Base-by-base conservation (phyloP, 2,329 filamentous ascomycete genomes). In the Xylariomycetidae sp. region DNA sequence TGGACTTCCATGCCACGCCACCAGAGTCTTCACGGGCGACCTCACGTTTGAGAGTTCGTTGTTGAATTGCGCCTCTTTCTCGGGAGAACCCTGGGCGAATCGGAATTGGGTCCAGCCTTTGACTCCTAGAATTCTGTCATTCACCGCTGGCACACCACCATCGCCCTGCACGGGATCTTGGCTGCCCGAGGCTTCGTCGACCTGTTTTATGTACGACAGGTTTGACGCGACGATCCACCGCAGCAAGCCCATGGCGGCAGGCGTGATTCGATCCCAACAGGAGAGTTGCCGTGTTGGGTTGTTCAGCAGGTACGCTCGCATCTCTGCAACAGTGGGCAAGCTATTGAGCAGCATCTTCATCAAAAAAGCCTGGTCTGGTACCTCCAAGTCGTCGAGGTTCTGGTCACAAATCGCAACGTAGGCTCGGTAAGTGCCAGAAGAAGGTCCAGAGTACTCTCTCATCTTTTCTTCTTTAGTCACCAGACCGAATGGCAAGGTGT, bases 161-260 rank as follows among this genome's bases (percentile, higher is more conserved):
- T n/a, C n/a, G n/a, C n/a, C n/a, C n/a, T n/a, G n/a, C n/a, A n/a
- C n/a, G n/a, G n/a, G n/a, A n/a, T n/a, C n/a, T n/a, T n/a, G n/a
- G n/a, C n/a, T n/a, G n/a, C n/a, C n/a, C n/a, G 49, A 39, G 14
- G 35, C 54, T 25, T 60, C 59, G 26, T 81, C 76, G 12, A 92
- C 79, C 46, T 90, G 79, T 28, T 90, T 69, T 39, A 95, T 92
- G 47, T 82, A 89, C 1, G 89, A 90, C 28, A 86, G 72, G 49
- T 95, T 95, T 0, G 88, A 94, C 1, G 88, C 85, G 37, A 95
- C 76, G 40, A 95, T 85, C 89, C 89, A 95, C 32, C 85, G 74
- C 14, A 95, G 62, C 0, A 94, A 58, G 14, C 77, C 74, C 3
- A 85, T 59, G 1, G 80, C 74, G 6, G 83, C 72, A 2, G 76